Base-by-base conservation (phyloP, 2,329 filamentous ascomycete genomes). In the Phialophora tarda region DNA sequence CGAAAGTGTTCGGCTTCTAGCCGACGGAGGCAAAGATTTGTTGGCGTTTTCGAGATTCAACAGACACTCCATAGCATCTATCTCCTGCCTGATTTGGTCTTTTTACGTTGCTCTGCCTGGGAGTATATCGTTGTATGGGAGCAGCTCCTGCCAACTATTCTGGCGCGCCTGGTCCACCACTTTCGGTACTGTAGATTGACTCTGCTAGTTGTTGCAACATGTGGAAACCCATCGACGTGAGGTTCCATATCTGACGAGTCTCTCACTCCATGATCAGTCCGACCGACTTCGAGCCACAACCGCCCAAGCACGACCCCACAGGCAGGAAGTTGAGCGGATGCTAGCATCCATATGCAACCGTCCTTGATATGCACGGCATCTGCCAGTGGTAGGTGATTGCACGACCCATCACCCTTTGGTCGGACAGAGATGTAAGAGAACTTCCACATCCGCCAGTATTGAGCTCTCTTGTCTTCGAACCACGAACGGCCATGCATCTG, bases 51-150 rank as follows among this genome's bases (percentile, higher is more conserved):
- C 62, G 67, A 66, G 63, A 69, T 66, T 67, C 63, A 70, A 60
- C 62, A 71, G 70, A 71, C 65, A 70, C 70, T 70, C 59, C 63
- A 66, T 64, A 69, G 68, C 70, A 71, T 70, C 68, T 71, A 71
- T 71, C 66, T 71, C 68, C 69, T 71, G 69, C 65, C 69, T 71
- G 69, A 64, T 44, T 67, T 62, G 65, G 30, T 34, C 51, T 51
- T 66, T 66, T 69, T 71, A 69, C 65, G 69, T 65, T 71, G 69
- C 77, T 80, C 64, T 82, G 82, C 75, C 85, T 88, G 88, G 86
- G 82, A 87, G 86, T 86, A 85, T 87, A 86, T 87, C 85, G 85
- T 87, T 88, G 86, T 86, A 85, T 84, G 84, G 80, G 79, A 82
- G 81, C 77, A 76, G 78, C 75, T 77, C 77, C 79, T 81, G 58